phyloP scores from a whole-genome alignment of 805 yeast genomes.

The Diddensiella santjacobensis region DNA sequence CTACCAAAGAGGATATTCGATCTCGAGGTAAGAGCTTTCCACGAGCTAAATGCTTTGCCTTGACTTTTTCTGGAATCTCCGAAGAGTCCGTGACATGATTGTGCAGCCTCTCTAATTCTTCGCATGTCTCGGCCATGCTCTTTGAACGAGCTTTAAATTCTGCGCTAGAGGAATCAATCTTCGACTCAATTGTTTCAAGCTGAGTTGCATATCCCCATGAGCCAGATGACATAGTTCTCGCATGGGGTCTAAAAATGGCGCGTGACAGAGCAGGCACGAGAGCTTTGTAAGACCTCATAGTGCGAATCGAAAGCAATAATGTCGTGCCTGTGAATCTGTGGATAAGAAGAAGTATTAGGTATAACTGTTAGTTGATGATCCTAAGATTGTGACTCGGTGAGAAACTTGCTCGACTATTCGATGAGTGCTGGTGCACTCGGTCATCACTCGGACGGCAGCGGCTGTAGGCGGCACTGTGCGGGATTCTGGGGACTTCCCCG shows the following conservation, averaged over 20 bases:
- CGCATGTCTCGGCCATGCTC: constrained; percentile 22
- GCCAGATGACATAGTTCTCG: constrained; percentile 5
- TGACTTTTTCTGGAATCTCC: constrained; percentile 29
- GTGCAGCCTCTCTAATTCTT: constrained; percentile 22
- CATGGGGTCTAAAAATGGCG: too few species aligned
- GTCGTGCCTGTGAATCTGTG: too few species aligned
- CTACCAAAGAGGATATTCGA: constrained; percentile 29
- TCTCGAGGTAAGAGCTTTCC: constrained; percentile 32
- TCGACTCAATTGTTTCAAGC: constrained; percentile 22
- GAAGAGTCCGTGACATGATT: constrained; percentile 19
- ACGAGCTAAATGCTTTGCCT: constrained; percentile 27
- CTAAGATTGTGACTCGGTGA: too few species aligned
- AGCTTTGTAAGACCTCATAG: too few species aligned
- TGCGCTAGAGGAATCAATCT: constrained; percentile 23
- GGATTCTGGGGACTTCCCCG: too few species aligned
- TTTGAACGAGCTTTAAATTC: constrained; percentile 23
- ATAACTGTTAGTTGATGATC: too few species aligned
- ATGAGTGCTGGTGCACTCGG: neutral
- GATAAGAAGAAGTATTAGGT: too few species aligned
- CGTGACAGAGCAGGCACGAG: too few species aligned
- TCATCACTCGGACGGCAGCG: neutral
- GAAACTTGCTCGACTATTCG: too few species aligned
- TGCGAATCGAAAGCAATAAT: too few species aligned
- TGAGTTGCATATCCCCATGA: constrained; percentile 9
- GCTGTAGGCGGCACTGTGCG: constrained; percentile 1